These are phyloP conservation scores for Cryptococcus sp. DNA, from an alignment of 1,284 basidiomycete species.

Conservation along the genomic window DNA sequence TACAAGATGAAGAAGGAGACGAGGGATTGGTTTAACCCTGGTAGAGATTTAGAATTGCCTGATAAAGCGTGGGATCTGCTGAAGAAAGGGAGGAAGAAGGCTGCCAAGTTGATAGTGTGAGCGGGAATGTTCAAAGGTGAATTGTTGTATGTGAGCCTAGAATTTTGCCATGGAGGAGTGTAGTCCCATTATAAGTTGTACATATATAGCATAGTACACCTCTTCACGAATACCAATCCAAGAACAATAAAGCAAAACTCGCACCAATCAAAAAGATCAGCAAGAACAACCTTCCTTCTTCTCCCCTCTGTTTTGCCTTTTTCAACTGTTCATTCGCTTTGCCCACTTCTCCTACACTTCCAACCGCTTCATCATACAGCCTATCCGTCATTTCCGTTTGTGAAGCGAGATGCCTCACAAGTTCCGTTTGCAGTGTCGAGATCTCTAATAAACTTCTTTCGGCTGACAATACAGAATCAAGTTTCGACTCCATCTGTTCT, in stretches of 20 bases:
- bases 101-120: background rate
- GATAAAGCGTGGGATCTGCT: slow-evolving; percentile 3
- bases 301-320: slow-evolving; percentile 52
- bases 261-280: slow-evolving; percentile 53
- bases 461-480: slow-evolving; percentile 51
- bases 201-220: background rate
- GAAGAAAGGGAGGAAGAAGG: background rate
- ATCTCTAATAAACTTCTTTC: slow-evolving; percentile 55
- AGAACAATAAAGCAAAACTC: slow-evolving; percentile 52
- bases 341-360: slow-evolving; percentile 51
- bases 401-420: slow-evolving; percentile 53
- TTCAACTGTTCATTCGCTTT: slow-evolving; percentile 54
- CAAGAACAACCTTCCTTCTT: slow-evolving; percentile 52
- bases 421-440: slow-evolving; percentile 54
- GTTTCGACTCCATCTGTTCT: slow-evolving; percentile 50
- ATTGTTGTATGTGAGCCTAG: too few species aligned
- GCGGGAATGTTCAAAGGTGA: too few species aligned
- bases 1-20: background rate
- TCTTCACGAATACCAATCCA: slow-evolving; percentile 50
- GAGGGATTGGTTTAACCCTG: background rate
- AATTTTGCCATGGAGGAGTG: too few species aligned
- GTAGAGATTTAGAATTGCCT: slow-evolving; percentile 1
- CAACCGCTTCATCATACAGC: slow-evolving; percentile 54
- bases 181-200: too few species aligned
- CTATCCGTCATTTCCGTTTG: slow-evolving; percentile 54